These are phyloP conservation scores for Osmanthus fragrans DNA, from an alignment of 257 asterid genomes.

Conservation along the genomic window DNA sequence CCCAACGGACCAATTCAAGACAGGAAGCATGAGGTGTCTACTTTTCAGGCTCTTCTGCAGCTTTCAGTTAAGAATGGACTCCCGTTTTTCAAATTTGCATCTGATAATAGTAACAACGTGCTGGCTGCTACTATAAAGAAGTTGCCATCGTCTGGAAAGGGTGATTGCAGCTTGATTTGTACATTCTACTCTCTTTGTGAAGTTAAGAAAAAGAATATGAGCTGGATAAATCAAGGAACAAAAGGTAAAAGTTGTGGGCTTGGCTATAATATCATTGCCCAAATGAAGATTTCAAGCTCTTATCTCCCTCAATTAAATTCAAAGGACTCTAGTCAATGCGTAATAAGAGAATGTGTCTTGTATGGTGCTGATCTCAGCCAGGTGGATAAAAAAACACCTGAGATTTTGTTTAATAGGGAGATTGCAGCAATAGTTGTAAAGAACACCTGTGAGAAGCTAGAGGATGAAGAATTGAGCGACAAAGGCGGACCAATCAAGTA, in stretches of 20 bases:
- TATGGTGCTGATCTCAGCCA: conserved; percentile 49
- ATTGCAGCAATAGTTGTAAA: conserved; percentile 66
- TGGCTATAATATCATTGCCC: conserved; percentile 63
- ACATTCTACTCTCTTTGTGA: conserved; percentile 76
- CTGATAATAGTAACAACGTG: conserved; percentile 68
- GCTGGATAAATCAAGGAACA: conserved; percentile 79
- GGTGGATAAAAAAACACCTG: conserved; percentile 51
- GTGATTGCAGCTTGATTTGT: conserved; percentile 51
- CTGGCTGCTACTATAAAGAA: conserved; percentile 73
- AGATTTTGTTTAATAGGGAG: conserved; percentile 51
- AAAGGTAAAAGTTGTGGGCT: conserved; percentile 59
- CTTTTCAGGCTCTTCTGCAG: conserved; percentile 72
- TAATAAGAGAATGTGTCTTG: conserved; percentile 62
- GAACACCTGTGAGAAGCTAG: conserved; percentile 30
- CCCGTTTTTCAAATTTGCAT: conserved; percentile 77
- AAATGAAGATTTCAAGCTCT: conserved; percentile 65
- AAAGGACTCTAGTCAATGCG: conserved; percentile 22
- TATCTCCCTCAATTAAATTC: conserved; percentile 21
- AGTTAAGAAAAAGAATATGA: conserved; percentile 66
- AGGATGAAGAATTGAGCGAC: conserved; percentile 20
- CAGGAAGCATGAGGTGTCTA: conserved; percentile 42
- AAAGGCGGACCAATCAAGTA: conserved; percentile 17
- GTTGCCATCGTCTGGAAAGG: conserved; percentile 48
- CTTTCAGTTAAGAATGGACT: conserved; percentile 66
- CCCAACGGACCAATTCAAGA: conserved; percentile 36